Evolutionary conservation across 2,329 filamentous ascomycete genomes (phyloP).

Genomic region (Diaporthe nobilis): DNA sequence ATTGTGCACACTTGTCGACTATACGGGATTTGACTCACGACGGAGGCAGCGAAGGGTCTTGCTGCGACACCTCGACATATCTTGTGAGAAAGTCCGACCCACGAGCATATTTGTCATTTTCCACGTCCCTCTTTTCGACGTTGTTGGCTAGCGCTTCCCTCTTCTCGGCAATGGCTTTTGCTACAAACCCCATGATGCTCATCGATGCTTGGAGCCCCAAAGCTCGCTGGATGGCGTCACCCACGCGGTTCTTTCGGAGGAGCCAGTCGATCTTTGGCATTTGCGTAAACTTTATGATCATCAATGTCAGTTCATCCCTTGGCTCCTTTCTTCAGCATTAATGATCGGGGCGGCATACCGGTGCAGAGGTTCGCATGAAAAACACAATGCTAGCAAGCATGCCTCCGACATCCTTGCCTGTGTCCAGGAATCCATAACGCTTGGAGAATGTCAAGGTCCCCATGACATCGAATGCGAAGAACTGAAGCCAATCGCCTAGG

Average conservation of each 20-base stretch:
- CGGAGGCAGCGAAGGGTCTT: constrained; percentile 42
- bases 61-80: constrained; percentile 42
- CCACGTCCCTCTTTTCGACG: neutral
- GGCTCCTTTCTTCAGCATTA: neutral
- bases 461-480: constrained; percentile 53
- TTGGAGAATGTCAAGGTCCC: constrained; percentile 49
- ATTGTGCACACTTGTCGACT: neutral
- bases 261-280: constrained; percentile 25
- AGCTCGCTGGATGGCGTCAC: constrained; percentile 23
- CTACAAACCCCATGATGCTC: constrained; percentile 15
- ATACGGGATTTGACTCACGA: constrained; percentile 39
- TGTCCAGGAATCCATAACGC: constrained; percentile 49
- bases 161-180: constrained; percentile 24
- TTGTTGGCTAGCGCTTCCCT: constrained; percentile 17
- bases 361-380: constrained; percentile 45
- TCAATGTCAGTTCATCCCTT: neutral
- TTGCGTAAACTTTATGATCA: constrained; percentile 11
- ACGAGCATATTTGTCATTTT: constrained; percentile 26
- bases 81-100: constrained; percentile 41
- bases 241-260: constrained; percentile 16
- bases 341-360: constrained; percentile 42
- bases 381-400: constrained; percentile 46
- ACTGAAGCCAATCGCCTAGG: constrained; percentile 50
- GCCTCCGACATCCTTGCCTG: constrained; percentile 47
- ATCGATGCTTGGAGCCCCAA: constrained; percentile 23